phyloP scores from a whole-genome alignment of 805 yeast species.

The Candida krabiensis region DNA sequence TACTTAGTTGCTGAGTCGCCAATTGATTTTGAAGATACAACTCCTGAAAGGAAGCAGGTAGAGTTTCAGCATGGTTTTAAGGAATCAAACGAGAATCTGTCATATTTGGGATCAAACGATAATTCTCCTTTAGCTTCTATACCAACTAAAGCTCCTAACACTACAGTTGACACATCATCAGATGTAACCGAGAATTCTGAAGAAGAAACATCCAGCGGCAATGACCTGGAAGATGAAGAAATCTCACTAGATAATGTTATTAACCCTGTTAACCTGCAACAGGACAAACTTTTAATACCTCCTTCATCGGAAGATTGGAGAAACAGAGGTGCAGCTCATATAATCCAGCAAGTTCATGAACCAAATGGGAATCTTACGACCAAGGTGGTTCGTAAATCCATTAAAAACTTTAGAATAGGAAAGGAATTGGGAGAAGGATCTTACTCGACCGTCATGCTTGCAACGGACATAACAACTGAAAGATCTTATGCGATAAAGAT shows the following conservation, averaged over 20 bases:
- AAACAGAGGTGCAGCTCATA: conserved; percentile 58
- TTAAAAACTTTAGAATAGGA: conserved; percentile 86
- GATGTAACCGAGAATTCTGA: not conserved
- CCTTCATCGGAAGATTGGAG: conserved; percentile 47
- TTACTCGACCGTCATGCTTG: conserved; percentile 89
- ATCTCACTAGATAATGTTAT: conserved; percentile 6
- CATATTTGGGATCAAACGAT: not conserved
- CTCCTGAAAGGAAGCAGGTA: not conserved
- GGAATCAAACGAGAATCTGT: not conserved
- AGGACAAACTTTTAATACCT: conserved; percentile 9
- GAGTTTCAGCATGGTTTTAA: not conserved
- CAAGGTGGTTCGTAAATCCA: conserved; percentile 51
- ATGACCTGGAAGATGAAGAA: conserved; percentile 2
- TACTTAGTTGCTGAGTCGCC: conserved; percentile 18
- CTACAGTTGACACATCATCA: conserved; percentile 2
- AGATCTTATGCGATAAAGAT: conserved; percentile 73
- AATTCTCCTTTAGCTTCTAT: not conserved
- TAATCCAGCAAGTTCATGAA: conserved; percentile 44
- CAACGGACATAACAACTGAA: conserved; percentile 67
- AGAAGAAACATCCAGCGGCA: conserved; percentile 4
- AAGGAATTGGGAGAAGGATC: conserved; percentile 93
- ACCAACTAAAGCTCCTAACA: no score
- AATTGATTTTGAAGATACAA: conserved; percentile 1
- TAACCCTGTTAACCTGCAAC: not conserved
- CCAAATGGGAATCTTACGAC: conserved; percentile 51